Evolutionary conservation across 2,329 filamentous ascomycete genomes (phyloP).

Genomic region (Nemania abortiva): DNA sequence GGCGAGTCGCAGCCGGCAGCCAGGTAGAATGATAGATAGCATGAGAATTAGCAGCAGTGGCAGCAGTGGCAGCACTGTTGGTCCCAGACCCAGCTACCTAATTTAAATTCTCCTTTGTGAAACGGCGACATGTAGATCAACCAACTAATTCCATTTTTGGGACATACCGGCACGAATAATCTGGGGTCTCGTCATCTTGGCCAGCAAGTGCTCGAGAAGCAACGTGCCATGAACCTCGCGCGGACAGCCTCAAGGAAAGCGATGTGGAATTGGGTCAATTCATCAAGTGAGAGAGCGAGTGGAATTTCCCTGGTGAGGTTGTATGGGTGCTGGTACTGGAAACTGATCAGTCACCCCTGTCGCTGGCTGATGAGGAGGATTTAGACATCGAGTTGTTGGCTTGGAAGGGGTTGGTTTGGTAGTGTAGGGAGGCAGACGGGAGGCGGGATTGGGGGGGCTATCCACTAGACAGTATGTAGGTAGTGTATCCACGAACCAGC

Average conservation of each 20-base stretch:
- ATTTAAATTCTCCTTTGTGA: slow-evolving; percentile 41
- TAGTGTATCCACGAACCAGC: slow-evolving; percentile 25
- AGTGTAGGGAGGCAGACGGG: slow-evolving; percentile 36
- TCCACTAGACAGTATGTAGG: background rate
- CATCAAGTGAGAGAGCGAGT: slow-evolving; percentile 35
- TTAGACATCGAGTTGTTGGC: slow-evolving; percentile 38
- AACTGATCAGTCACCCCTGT: slow-evolving; percentile 15
- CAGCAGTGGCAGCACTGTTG: slow-evolving; percentile 1
- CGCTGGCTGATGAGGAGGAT: slow-evolving; percentile 7
- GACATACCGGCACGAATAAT: slow-evolving; percentile 71
- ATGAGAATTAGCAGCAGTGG: slow-evolving; percentile 25
- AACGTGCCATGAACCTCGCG: slow-evolving; percentile 48
- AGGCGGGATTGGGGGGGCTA: slow-evolving; percentile 22
- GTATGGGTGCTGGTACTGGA: background rate
- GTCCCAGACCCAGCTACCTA: slow-evolving; percentile 33
- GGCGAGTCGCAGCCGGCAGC: slow-evolving; percentile 10
- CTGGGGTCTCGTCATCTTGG: slow-evolving; percentile 69
- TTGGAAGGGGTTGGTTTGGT: slow-evolving; percentile 42
- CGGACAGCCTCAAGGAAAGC: slow-evolving; percentile 29
- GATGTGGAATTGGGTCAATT: slow-evolving; percentile 35
- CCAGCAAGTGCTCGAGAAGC: slow-evolving; percentile 44
- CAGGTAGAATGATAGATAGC: background rate
- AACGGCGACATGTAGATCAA: slow-evolving; percentile 30
- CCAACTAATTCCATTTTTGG: slow-evolving; percentile 29
- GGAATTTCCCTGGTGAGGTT: slow-evolving; percentile 16